Percentiles rank a stretch among this genome's conserved stretches.
Evolutionary conservation across 73 alveolate species (phyloP).

Genomic region (Paraurostyla sp.): DNA sequence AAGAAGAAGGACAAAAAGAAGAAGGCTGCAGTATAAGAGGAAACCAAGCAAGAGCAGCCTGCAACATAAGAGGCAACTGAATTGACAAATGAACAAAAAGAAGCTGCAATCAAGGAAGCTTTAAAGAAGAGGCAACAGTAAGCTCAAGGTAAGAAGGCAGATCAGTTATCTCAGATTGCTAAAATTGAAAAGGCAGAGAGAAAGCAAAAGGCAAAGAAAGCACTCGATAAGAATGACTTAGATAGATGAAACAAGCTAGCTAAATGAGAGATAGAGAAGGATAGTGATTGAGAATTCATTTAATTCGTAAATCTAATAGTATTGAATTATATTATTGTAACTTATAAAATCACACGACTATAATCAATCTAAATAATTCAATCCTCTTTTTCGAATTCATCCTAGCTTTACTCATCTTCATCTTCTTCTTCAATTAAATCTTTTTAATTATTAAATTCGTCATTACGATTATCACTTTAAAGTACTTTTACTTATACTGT

Average conservation of each 20-base stretch:
- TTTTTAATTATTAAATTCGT: too few species aligned
- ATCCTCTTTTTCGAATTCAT: not conserved
- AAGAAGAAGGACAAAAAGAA: slow-evolving; percentile 56
- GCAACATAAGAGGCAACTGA: not conserved
- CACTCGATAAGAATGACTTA: slow-evolving; percentile 1
- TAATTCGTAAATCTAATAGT: too few species aligned
- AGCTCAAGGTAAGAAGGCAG: slow-evolving; percentile 30
- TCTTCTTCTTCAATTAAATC: not conserved
- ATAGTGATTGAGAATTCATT: too few species aligned
- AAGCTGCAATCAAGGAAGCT: slow-evolving; percentile 59
- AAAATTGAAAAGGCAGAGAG: slow-evolving; percentile 40
- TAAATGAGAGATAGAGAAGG: too few species aligned
- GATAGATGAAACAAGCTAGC: slow-evolving; percentile 17
- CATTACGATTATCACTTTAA: too few species aligned
- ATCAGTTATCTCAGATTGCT: not conserved
- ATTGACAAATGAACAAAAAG: slow-evolving; percentile 19
- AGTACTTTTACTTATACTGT: not conserved
- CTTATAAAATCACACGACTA: too few species aligned
- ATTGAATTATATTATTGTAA: too few species aligned
- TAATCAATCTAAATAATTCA: not conserved
- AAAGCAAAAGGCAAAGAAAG: slow-evolving; percentile 16
- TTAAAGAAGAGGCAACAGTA: slow-evolving; percentile 51
- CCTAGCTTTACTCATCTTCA: not conserved
- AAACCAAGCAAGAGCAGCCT: not conserved
- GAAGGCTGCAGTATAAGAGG: slow-evolving; percentile 39